A percentile compares a stretch with the other conserved stretches of the same genome.
phyloP scores from a whole-genome alignment of 768 basidiomycete genomes.

The Mycena crocata region DNA sequence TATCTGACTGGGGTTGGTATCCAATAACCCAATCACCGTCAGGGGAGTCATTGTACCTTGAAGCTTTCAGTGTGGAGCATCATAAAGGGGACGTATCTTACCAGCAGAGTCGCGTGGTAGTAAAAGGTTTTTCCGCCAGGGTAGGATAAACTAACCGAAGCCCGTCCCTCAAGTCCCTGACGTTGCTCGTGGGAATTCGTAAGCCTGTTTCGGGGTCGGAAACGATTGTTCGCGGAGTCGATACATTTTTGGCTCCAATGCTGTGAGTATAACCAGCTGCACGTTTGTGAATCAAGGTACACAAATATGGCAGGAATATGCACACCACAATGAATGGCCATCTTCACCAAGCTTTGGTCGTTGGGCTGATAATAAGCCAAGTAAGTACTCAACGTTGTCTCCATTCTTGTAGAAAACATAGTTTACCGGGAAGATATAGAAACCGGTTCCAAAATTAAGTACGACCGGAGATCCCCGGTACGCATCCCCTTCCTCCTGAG shows the following conservation, averaged over 20 bases:
- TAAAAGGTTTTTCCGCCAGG: constrained; percentile 78
- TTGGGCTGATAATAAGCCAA: constrained; percentile 64
- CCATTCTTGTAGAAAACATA: background rate
- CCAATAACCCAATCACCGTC: constrained; percentile 94
- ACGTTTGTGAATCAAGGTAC: background rate
- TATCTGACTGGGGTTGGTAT: constrained; percentile 61
- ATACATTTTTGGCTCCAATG: constrained; percentile 54
- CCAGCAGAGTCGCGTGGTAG: constrained; percentile 89
- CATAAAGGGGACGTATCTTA: constrained; percentile 48
- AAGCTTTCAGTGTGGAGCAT: background rate
- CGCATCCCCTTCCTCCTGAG: constrained; percentile 68
- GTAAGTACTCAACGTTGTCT: background rate
- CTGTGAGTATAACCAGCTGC: constrained; percentile 74
- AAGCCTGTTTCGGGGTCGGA: constrained; percentile 70
- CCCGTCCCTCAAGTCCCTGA: constrained; percentile 61
- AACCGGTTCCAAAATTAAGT: constrained; percentile 77
- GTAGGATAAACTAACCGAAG: constrained; percentile 78
- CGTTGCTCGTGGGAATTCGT: constrained; percentile 70
- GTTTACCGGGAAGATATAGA: constrained; percentile 87
- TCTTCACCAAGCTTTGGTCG: constrained; percentile 75
- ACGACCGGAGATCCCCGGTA: constrained; percentile 78
- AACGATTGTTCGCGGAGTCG: constrained; percentile 80
- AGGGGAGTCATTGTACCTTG: constrained; percentile 90
- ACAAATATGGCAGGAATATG: background rate
- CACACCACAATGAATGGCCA: constrained; percentile 69